Conservation (phyloP, 139 green algal genomes). For the Picochlorum sp. region DNA sequence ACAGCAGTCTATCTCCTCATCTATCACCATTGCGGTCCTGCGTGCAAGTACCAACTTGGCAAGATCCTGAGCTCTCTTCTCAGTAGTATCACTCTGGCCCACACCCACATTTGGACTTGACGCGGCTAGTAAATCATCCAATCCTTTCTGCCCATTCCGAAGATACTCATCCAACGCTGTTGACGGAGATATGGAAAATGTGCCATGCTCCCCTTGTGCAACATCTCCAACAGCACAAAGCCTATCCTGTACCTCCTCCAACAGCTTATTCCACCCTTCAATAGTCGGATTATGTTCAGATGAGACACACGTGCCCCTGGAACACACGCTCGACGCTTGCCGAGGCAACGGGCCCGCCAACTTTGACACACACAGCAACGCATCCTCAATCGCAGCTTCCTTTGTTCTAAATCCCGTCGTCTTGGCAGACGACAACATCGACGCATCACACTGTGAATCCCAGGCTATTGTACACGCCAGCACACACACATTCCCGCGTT, state of each 20-base stretch:
- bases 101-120: background rate
- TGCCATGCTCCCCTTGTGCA: background rate
- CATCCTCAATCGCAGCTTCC: slow-evolving; percentile 11
- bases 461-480: slow-evolving; percentile 68
- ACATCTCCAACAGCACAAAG: too few species aligned
- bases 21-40: slow-evolving; percentile 40
- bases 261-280: too few species aligned
- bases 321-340: too few species aligned
- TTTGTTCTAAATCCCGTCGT: too few species aligned
- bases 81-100: background rate
- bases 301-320: background rate
- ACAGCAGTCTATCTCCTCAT: slow-evolving; percentile 45
- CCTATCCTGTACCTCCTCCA: too few species aligned
- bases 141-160: slow-evolving; percentile 53
- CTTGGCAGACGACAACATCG: slow-evolving; percentile 17
- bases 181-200: background rate
- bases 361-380: background rate
- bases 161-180: slow-evolving; percentile 61
- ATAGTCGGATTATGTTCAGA: background rate
- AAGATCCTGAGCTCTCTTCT: slow-evolving; percentile 18
- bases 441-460: slow-evolving; percentile 25
- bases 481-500: slow-evolving; percentile 33
- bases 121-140: slow-evolving; percentile 57
- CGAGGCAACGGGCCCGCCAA: too few species aligned
- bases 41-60: slow-evolving; percentile 79